A percentile compares a stretch with the other conserved stretches of the same genome.
These are phyloP conservation scores for Puccinia triticina DNA, from an alignment of 1,284 basidiomycete genomes.

Conservation along the genomic window DNA sequence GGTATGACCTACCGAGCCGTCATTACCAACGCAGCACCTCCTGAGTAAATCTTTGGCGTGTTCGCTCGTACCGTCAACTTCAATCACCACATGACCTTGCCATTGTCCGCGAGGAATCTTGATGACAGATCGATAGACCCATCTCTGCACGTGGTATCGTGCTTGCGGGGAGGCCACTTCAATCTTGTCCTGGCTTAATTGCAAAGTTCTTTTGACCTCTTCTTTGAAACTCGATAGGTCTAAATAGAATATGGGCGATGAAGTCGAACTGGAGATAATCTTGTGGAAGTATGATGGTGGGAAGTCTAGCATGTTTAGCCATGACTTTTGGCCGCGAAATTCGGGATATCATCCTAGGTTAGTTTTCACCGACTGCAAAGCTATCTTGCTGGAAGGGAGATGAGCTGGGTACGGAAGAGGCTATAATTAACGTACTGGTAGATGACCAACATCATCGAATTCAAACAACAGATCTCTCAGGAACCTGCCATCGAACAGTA, in stretches of 20 bases:
- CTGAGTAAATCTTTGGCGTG: constrained; percentile 55
- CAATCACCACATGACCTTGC: constrained; percentile 55
- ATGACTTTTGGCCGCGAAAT: constrained; percentile 52
- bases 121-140: constrained; percentile 61
- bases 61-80: constrained; percentile 57
- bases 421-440: constrained; percentile 56
- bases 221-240: constrained; percentile 51
- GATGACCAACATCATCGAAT: constrained; percentile 60
- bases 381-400: too few relatives aligned
- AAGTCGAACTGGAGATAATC: constrained; percentile 58
- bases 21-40: constrained; percentile 24
- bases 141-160: constrained; percentile 60
- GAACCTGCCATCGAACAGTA: constrained; percentile 61
- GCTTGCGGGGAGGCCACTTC: constrained; percentile 59
- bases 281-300: constrained; percentile 62
- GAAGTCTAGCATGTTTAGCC: constrained; percentile 60
- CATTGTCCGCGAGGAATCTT: constrained; percentile 54
- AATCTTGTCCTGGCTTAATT: constrained; percentile 61
- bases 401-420: neutral
- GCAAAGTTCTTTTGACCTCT: constrained; percentile 59
- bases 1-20: neutral
- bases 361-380: neutral
- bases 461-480: constrained; percentile 59
- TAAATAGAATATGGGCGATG: constrained; percentile 46
- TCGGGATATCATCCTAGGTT: neutral